These are phyloP conservation scores for Macrophomina pseudophaseolina DNA, from an alignment of 2,329 filamentous ascomycete species.

Conservation along the genomic window DNA sequence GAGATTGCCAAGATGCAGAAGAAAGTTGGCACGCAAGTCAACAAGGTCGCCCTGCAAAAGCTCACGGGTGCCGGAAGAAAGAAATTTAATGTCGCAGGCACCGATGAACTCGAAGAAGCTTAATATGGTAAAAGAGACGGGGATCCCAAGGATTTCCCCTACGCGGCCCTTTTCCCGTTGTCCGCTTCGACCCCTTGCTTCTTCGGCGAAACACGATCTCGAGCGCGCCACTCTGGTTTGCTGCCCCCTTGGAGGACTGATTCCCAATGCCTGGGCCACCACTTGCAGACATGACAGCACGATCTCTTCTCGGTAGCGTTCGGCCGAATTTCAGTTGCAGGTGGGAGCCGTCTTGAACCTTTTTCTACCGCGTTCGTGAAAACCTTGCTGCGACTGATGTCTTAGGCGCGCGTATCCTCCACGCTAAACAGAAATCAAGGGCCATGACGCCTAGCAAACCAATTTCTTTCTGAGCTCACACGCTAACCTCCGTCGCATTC, in stretches of 20 bases:
- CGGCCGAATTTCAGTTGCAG: slow-evolving; percentile 23
- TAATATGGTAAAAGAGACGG: slow-evolving; percentile 32
- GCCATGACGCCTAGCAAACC: slow-evolving; percentile 27
- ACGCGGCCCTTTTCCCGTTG: slow-evolving; percentile 23
- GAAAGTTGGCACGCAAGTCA: slow-evolving; percentile 88
- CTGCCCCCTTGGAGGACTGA: slow-evolving; percentile 24
- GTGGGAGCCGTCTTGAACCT: slow-evolving; percentile 19
- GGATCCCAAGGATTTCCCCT: slow-evolving; percentile 16
- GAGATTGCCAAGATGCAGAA: slow-evolving; percentile 97
- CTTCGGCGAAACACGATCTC: slow-evolving; percentile 27
- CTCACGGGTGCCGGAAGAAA: slow-evolving; percentile 82
- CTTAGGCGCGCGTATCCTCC: slow-evolving; percentile 27
- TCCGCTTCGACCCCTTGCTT: slow-evolving; percentile 25
- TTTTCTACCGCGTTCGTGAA: slow-evolving; percentile 25
- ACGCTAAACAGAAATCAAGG: slow-evolving; percentile 25
- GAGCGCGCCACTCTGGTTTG: slow-evolving; percentile 27
- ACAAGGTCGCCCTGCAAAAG: slow-evolving; percentile 88
- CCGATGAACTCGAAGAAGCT: slow-evolving; percentile 60
- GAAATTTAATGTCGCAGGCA: slow-evolving; percentile 82
- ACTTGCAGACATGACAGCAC: slow-evolving; percentile 22
- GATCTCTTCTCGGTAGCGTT: slow-evolving; percentile 24
- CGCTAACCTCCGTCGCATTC: slow-evolving; percentile 28
- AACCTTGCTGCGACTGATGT: slow-evolving; percentile 28
- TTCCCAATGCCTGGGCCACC: slow-evolving; percentile 23
- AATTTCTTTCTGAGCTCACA: slow-evolving; percentile 27